Conservation (phyloP, 805 yeast genomes). For the Schwanniomyces yamadae region DNA sequence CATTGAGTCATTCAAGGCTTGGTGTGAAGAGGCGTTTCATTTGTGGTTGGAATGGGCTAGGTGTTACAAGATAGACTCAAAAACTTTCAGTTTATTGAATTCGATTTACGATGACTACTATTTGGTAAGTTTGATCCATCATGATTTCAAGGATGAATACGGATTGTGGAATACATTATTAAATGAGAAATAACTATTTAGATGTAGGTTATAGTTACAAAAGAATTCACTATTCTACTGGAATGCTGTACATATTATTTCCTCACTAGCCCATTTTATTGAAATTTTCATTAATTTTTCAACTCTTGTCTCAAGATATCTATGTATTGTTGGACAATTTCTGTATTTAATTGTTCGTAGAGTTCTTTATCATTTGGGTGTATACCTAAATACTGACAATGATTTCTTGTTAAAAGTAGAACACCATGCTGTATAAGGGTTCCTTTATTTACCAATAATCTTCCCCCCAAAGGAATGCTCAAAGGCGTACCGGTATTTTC, state of each 20-base stretch:
- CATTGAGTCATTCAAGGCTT: conserved; percentile 87
- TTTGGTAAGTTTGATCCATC: conserved; percentile 84
- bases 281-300: neutral
- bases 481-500: conserved; percentile 25
- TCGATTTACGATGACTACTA: conserved; percentile 60
- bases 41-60: conserved; percentile 93
- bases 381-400: conserved; percentile 34
- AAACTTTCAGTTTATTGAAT: conserved; percentile 61
- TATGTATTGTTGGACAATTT: conserved; percentile 38
- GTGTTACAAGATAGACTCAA: conserved; percentile 60
- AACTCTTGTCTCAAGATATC: conserved; percentile 33
- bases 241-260: neutral
- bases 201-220: conserved; percentile 2
- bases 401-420: conserved; percentile 31
- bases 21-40: conserved; percentile 93
- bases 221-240: conserved; percentile 1
- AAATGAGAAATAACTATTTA: conserved; percentile 24
- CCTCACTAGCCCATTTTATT: neutral
- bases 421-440: conserved; percentile 49
- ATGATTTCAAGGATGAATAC: conserved; percentile 69
- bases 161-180: conserved; percentile 74
- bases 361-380: conserved; percentile 22
- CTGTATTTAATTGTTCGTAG: conserved; percentile 30
- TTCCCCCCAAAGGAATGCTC: conserved; percentile 55
- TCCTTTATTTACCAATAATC: conserved; percentile 49